These are phyloP conservation scores for Ceraceosorus bombacis DNA, from an alignment of 1,284 basidiomycete species.

Conservation along the genomic window DNA sequence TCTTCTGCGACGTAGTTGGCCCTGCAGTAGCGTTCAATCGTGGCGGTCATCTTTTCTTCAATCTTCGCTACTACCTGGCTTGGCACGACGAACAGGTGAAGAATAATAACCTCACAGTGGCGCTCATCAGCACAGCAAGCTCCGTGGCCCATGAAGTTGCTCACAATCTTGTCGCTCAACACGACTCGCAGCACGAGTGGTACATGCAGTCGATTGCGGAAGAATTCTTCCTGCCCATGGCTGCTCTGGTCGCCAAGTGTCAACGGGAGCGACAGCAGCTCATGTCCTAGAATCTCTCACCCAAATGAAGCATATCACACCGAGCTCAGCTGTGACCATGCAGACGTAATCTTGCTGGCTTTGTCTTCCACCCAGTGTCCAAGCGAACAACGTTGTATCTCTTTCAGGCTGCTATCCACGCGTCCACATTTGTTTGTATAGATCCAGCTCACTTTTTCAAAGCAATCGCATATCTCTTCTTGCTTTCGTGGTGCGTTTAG, in stretches of 20 bases:
- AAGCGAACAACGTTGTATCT: no score
- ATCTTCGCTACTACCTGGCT: constrained; percentile 70
- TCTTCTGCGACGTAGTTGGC: constrained; percentile 76
- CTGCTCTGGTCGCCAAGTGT: not conserved
- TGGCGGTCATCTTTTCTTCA: constrained; percentile 79
- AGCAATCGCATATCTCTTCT: no score
- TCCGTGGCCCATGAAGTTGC: constrained; percentile 77
- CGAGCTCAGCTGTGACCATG: no score
- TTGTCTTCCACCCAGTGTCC: no score
- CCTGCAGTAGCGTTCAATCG: constrained; percentile 89
- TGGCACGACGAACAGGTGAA: constrained; percentile 73
- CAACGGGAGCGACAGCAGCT: not conserved
- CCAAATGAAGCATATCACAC: no score
- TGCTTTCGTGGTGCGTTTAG: no score
- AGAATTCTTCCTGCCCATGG: constrained; percentile 35
- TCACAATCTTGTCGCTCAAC: constrained; percentile 70
- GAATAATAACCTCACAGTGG: constrained; percentile 58
- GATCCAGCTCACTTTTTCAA: no score
- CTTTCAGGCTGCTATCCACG: no score
- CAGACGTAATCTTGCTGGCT: no score
- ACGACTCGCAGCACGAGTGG: constrained; percentile 67
- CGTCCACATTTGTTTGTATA: no score
- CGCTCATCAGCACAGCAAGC: constrained; percentile 80
- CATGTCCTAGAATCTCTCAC: no score
- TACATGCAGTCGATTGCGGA: constrained; percentile 88